Base-by-base conservation (phyloP, 805 yeast genomes). In the Groenewaldozyma tartarivorans region DNA sequence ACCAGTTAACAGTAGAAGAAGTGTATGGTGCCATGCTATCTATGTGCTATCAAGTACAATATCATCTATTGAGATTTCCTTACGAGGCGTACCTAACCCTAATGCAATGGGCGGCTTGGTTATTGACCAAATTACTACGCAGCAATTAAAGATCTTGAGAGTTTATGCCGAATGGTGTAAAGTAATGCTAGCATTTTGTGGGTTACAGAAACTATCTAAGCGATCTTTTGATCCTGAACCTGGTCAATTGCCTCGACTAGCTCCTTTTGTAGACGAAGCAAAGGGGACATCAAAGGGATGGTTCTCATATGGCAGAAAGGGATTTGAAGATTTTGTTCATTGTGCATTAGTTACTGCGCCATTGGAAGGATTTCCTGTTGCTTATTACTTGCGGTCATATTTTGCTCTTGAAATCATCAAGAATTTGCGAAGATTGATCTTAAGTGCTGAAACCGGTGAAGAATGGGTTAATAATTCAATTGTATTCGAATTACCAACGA, bases 21-120 rank as follows among this genome's bases (percentile, higher is more conserved):
- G 29, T 13, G 29, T 13, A 7, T 9, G 13, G 11, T 24, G 29
- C 13, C 29, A 13, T 24, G 29, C 29, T 24, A 7, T 24, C 11
- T 24, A 24, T 13, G 13, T 13, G 6, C 40, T 83, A 13, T 66
- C 75, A 1, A 73, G 72, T 48, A 75, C 83, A 0, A 70, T 82
- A 17, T 74, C 75, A 41, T 72, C 83, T 2, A 58, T 74, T 5
- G 95, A 85, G 51, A 74, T 83, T 9, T 62, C 81, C 0, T 55
- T 79, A 22, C 64, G 94, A 44, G 84, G 84, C 0, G 53, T 60
- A 1, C 49, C 63, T 18, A 40, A 54, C 2, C 21, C 48, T 1
- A 38, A 51, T 18, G 47, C 55, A 4, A 45, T 54, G n/a, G 68
- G 68, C 1, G 69, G 70, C 0, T 47, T 76, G 9, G 53, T 81